Percentiles rank a stretch among this genome's conserved stretches.
These are phyloP conservation scores for Tulasnella calospora DNA, from an alignment of 768 basidiomycete genomes.

Conservation along the genomic window DNA sequence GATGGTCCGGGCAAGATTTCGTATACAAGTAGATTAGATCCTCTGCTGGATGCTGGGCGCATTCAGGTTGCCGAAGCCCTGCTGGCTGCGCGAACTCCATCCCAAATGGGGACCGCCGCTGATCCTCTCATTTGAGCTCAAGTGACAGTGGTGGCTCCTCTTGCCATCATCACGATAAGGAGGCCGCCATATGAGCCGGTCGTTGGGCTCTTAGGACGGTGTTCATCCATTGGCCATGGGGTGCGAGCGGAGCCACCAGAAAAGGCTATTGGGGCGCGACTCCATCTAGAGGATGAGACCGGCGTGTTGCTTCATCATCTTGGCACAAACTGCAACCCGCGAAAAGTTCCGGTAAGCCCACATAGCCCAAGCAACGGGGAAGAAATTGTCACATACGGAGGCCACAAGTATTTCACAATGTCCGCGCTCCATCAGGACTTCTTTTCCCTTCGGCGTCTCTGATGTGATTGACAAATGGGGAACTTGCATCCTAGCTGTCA, in stretches of 20 bases:
- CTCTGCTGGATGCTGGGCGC: background rate
- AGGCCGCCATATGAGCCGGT: background rate
- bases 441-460: slow-evolving; percentile 40
- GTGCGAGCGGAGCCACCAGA: background rate
- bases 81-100: background rate
- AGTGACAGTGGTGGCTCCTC: background rate
- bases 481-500: too few species aligned
- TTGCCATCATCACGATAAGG: background rate
- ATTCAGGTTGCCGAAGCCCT: background rate
- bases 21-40: background rate
- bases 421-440: slow-evolving; percentile 38
- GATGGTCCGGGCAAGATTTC: background rate
- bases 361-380: background rate
- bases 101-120: background rate
- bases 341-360: background rate
- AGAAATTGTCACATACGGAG: slow-evolving; percentile 18
- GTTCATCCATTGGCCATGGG: background rate
- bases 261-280: background rate
- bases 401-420: slow-evolving; percentile 39
- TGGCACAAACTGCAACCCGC: slow-evolving; percentile 24
- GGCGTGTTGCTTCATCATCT: slow-evolving; percentile 21
- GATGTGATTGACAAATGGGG: too few species aligned
- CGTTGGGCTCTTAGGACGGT: background rate
- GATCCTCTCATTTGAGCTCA: background rate
- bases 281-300: background rate